Base-by-base conservation (phyloP, 257 asterid genomes). In the Fraxinus pennsylvanica region DNA sequence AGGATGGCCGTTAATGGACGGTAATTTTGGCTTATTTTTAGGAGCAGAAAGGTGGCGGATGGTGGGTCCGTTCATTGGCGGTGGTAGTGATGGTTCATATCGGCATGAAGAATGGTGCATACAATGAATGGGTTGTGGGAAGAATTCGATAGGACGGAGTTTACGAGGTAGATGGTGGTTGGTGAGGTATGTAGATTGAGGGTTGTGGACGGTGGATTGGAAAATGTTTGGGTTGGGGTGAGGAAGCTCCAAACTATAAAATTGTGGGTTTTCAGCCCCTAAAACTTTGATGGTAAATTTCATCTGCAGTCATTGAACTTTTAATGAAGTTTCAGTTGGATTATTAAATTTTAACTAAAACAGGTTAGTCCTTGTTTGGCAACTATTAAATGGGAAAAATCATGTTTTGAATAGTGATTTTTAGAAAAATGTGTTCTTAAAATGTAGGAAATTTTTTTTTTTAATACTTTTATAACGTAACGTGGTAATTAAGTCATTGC, bases 1-100 rank as follows among this genome's bases (percentile, higher is more conserved):
- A 57, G 76, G 61, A n/a, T 70, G 72, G 79, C 81, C 84, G 85
- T 76, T 76, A 6, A 77, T 13, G 3, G 70, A 45, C 1, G 77
- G 66, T 72, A 12, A 71, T 74, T 45, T 41, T 76, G 77, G 57
- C 36, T 70, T 86, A 14, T 71, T 7, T 17, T 57, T 39, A 38
- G 72, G 77, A 39, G 84, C 22, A 19, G 87, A 82, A 69, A 86
- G 90, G 74, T 72, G 79, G 77, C 82, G 89, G 80, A 85, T 33
- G 32, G 81, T 65, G 73, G 66, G 76, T 78, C 84, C 87, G 79
- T 82, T 84, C 93, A 92, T 91, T 67, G 74, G 71, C 17, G 59
- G 52, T 0, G 86, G 78, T 0, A 6, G 19, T 47, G 5, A 63
- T 32, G 32, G 63, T n/a, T 9, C 57, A 33, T 76, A 67, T 83